These are phyloP conservation scores for Russula olivacea DNA, from an alignment of 768 basidiomycete genomes.

Conservation along the genomic window DNA sequence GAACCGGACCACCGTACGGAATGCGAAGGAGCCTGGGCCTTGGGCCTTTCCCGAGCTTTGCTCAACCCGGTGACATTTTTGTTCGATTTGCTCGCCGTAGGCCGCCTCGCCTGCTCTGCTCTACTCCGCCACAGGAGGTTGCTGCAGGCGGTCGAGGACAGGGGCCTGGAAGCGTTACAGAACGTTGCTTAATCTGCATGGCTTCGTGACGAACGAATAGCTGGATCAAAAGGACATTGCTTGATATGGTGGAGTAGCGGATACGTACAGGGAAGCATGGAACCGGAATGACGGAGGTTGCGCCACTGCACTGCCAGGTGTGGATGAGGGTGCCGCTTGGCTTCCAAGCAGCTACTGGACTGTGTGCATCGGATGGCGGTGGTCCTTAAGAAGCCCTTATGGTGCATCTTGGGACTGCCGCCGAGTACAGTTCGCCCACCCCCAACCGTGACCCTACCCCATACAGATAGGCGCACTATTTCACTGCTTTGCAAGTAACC, in stretches of 20 bases:
- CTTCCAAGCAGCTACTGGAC: conserved; percentile 7
- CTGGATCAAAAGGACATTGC: conserved; percentile 10
- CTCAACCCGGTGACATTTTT: conserved; percentile 23
- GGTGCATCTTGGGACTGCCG: not conserved
- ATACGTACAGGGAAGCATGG: conserved; percentile 19
- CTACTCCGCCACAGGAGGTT: conserved; percentile 6
- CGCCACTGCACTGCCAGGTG: conserved; percentile 7
- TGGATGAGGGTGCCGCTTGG: conserved; percentile 13
- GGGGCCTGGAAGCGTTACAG: conserved; percentile 22
- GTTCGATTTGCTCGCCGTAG: conserved; percentile 24
- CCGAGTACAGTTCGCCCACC: conserved; percentile 14
- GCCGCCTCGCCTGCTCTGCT: conserved; percentile 15
- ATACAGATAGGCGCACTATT: conserved; percentile 20
- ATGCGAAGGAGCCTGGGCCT: conserved; percentile 19
- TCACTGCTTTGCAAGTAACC: conserved; percentile 12
- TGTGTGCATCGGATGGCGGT: conserved; percentile 13
- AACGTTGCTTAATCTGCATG: conserved; percentile 23
- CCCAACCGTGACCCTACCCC: conserved; percentile 20
- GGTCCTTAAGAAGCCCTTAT: not conserved
- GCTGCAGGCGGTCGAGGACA: conserved; percentile 5
- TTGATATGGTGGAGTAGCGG: conserved; percentile 8
- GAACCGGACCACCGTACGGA: conserved; percentile 17
- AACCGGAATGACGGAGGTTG: conserved; percentile 2
- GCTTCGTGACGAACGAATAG: conserved; percentile 12
- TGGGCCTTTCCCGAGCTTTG: conserved; percentile 17